Base-by-base conservation (phyloP, 176 grass and related monocot genomes). In the Triticum dicoccoides region DNA sequence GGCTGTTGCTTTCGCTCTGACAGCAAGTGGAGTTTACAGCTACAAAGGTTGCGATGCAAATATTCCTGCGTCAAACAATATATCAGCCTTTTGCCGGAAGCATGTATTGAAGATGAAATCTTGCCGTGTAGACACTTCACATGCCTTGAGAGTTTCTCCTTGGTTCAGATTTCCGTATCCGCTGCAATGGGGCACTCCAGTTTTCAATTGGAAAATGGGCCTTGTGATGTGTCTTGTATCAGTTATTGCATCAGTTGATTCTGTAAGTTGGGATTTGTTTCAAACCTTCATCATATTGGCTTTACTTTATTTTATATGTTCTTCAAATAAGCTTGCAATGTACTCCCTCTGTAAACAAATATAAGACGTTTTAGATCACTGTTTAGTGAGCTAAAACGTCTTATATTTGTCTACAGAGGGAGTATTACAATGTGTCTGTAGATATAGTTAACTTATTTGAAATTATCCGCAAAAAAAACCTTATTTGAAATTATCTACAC, bases 111-210 rank as follows among this genome's bases (percentile, higher is more conserved):
- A 90, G 80, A 94, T 96, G 97, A 96, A 88, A 77, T 88, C 91
- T 79, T 99, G 97, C 32, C 94, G 92, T 88, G 92, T 89, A 56
- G 92, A 94, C 88, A 96, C 89, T 73, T 96, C 92, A 24, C 90
- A 93, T 88, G 90, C 92, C 37, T 93, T 99, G 76, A 86, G 69
- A 80, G 90, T 92, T 91, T 93, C 97, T 29, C 97, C 97, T 37
- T 99, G 97, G 97, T 92, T 99, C 87, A 94, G 94, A 74, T 91
- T 94, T 88, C 94, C 97, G 8, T 99, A 97, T 84, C 94, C 97
- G 45, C 54, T 99, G 62, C 97, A 99, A 85, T 99, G 97, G 97
- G 97, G 94, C 12, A 97, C 92, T 88, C 97, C 97, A 77, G 61
- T 92, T 84, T 99, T 99, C 78, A 93, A 85, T 75, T 99, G 90